Evolutionary conservation across 2,329 filamentous ascomycete genomes (phyloP).

Genomic region (Lachnellula arida): DNA sequence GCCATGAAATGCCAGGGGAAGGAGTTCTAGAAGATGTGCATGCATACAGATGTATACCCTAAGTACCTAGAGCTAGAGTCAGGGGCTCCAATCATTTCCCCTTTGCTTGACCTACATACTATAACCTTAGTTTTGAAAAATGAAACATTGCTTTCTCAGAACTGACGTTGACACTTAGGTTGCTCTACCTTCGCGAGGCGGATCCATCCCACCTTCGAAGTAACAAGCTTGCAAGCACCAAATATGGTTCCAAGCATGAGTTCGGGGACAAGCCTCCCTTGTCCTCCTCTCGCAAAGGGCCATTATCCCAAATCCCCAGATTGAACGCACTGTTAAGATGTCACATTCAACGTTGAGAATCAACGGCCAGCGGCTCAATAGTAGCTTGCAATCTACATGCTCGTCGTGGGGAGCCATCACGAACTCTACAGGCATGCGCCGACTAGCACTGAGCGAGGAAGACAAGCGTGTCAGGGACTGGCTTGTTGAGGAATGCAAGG

Average conservation of each 20-base stretch:
- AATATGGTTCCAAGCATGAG: not conserved
- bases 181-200: not conserved
- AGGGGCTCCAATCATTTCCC: too few species aligned
- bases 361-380: slow-evolving; percentile 23
- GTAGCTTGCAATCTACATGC: slow-evolving; percentile 22
- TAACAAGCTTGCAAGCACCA: not conserved
- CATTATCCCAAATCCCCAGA: not conserved
- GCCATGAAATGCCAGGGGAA: too few species aligned
- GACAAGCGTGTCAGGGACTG: slow-evolving; percentile 70
- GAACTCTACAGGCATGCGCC: slow-evolving; percentile 58
- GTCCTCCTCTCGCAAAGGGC: not conserved
- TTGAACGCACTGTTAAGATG: slow-evolving; percentile 6
- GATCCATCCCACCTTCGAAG: not conserved
- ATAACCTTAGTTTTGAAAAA: too few species aligned
- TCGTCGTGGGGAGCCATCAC: slow-evolving; percentile 22
- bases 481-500: slow-evolving; percentile 60
- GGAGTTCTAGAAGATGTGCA: too few species aligned
- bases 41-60: too few species aligned
- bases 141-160: too few species aligned
- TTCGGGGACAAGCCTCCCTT: not conserved
- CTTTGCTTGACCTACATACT: too few species aligned
- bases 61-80: too few species aligned
- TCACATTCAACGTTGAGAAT: slow-evolving; percentile 13
- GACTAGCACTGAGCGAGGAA: slow-evolving; percentile 63
- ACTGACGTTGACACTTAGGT: too few species aligned